Evolutionary conservation across 768 basidiomycete species (phyloP).

Genomic region (Amanita fuliginea): DNA sequence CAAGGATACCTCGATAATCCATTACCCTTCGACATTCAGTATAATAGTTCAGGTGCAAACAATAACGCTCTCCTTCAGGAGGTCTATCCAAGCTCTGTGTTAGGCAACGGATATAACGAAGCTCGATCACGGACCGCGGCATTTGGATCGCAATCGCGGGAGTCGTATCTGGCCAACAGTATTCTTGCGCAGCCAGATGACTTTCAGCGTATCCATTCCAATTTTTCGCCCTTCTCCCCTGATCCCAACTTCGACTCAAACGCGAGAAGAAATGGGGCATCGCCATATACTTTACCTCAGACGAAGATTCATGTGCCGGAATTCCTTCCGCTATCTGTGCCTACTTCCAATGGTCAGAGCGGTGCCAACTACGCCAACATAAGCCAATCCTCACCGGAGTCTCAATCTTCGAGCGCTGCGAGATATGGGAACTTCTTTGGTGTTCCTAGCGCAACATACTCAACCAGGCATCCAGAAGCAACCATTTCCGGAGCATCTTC

Average conservation of each 20-base stretch:
- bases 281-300: conserved; percentile 24
- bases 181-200: conserved; percentile 12
- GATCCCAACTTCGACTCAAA: conserved; percentile 45
- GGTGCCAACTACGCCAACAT: conserved; percentile 9
- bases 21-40: conserved; percentile 3
- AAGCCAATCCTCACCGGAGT: conserved; percentile 32
- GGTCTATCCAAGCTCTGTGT: conserved; percentile 12
- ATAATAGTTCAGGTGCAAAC: conserved; percentile 12
- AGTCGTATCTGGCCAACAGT: neutral
- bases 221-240: conserved; percentile 74
- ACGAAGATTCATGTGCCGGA: conserved; percentile 42
- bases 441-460: conserved; percentile 23
- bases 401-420: conserved; percentile 32
- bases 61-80: conserved; percentile 8
- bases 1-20: conserved; percentile 24
- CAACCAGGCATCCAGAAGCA: conserved; percentile 32
- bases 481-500: conserved; percentile 43
- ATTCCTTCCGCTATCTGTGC: conserved; percentile 26
- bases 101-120: conserved; percentile 5
- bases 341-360: conserved; percentile 27
- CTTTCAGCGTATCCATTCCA: conserved; percentile 24
- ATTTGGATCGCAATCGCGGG: neutral
- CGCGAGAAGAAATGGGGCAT: conserved; percentile 24
- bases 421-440: conserved; percentile 39
- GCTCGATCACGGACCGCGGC: neutral